Evolutionary conservation across 495 filamentous ascomycete genomes (phyloP).

Genomic region (Hyaloscypha hepaticicola): DNA sequence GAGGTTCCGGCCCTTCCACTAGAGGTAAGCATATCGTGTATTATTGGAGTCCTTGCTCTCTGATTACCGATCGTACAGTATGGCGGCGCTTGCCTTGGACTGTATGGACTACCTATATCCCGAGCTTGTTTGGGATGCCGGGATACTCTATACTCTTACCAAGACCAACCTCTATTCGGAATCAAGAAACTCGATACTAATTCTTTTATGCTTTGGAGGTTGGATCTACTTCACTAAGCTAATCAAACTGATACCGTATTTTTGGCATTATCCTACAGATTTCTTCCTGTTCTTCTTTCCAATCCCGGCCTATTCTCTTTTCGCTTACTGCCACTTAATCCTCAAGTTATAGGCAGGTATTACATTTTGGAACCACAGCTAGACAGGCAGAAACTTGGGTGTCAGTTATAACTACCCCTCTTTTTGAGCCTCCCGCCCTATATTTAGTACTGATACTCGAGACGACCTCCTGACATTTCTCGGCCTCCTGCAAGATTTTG

Average conservation of each 20-base stretch:
- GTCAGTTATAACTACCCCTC: too few species aligned
- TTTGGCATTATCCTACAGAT: slow-evolving; percentile 55
- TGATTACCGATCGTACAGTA: slow-evolving; percentile 7
- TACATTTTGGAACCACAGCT: slow-evolving; percentile 8
- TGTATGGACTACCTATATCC: background rate
- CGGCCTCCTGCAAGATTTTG: too few species aligned
- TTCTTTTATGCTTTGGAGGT: background rate
- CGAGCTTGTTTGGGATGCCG: slow-evolving; percentile 1
- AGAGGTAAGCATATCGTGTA: background rate
- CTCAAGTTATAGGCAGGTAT: slow-evolving; percentile 57
- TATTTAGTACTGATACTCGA: too few species aligned
- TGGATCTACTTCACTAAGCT: slow-evolving; percentile 42
- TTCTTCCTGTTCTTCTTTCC: slow-evolving; percentile 42
- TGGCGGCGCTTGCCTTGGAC: background rate
- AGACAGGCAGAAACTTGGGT: slow-evolving; percentile 6
- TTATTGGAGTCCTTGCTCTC: background rate
- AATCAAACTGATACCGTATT: slow-evolving; percentile 58
- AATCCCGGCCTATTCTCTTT: slow-evolving; percentile 47
- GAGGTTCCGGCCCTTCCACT: background rate
- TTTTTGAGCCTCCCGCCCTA: too few species aligned
- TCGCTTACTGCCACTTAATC: slow-evolving; percentile 60
- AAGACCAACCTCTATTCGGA: slow-evolving; percentile 6
- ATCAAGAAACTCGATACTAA: background rate
- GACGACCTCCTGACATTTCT: too few species aligned
- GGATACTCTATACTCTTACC: slow-evolving; percentile 5